Base-by-base conservation (phyloP, 768 basidiomycete genomes). In the Trichaptum fuscoviolaceum region DNA sequence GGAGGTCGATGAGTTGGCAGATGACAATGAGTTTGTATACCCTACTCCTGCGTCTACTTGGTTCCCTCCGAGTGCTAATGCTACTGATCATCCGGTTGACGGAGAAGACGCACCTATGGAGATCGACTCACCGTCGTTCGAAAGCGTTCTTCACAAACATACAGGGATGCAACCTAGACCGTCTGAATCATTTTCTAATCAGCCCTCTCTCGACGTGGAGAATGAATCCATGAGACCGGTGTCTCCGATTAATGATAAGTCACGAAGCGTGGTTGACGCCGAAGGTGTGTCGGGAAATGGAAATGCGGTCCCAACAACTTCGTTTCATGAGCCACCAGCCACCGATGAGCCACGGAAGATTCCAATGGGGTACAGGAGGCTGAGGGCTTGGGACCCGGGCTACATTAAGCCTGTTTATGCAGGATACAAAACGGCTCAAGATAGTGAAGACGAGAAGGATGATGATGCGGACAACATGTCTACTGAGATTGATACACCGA, bases 391-490 rank as follows among this genome's bases (percentile, higher is more conserved):
- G 15, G 30, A 52, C 15, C 15, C 10, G 42, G 12, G 15, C 23
- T 9, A 1, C 12, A 18, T 24, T 25, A 18, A 24, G 3, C 7
- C 30, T 61, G 8, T 12, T 24, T 24, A 7, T 61, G 30, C 59
- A 9, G 15, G 30, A 30, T 8, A 15, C 59, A 24, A 18, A 61
- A 12, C 12, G 24, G 63, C 30, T 7, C 34, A 35, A 17, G 63
- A 63, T 7, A 63, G 24, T 25, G 63, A 63, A 34, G 63, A 27
- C 64, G 57, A 60, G 9, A 10, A 65, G 25, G 58, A 65, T 20
- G 23, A 65, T 7, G 64, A 58, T 1, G 36, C 27, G 27, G 62
- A 35, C 7, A 27, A 65, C 8, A 15, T 1, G 27, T 23, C 58
- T 18, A 27, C 63, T 3, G 59, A 66, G n/a, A 20, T 5, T n/a